Percentiles rank a stretch among this genome's conserved stretches.
These are phyloP conservation scores for Alternaria metachromatica DNA, from an alignment of 2,329 filamentous ascomycete species.

Conservation along the genomic window DNA sequence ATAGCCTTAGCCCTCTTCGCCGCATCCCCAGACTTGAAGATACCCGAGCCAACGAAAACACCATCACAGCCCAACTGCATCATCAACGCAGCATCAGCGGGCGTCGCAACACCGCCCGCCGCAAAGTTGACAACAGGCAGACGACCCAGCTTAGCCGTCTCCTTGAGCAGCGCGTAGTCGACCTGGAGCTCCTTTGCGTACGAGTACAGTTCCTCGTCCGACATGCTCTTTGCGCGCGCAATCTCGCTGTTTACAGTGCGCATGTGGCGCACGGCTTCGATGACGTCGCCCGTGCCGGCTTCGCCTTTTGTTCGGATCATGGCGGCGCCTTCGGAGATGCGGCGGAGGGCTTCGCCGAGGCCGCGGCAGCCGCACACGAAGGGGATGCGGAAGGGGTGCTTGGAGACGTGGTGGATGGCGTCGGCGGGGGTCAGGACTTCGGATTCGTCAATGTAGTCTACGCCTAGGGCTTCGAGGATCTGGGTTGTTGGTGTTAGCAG, in stretches of 20 bases:
- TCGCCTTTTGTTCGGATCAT: conserved; percentile 99
- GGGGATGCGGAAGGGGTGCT: conserved; percentile 79
- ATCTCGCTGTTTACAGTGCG: conserved; percentile 87
- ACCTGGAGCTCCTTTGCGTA: conserved; percentile 82
- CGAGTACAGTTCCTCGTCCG: conserved; percentile 75
- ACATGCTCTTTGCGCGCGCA: conserved; percentile 68
- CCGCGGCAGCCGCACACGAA: conserved; percentile 98
- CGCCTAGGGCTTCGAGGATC: conserved; percentile 92
- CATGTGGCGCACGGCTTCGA: conserved; percentile 97
- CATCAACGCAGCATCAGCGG: conserved; percentile 95
- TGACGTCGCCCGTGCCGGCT: conserved; percentile 94
- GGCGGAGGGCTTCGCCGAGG: conserved; percentile 87
- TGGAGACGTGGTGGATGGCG: conserved; percentile 88
- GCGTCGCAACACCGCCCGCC: conserved; percentile 98
- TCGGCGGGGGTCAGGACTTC: conserved; percentile 97
- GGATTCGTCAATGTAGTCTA: conserved; percentile 98
- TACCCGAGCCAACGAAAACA: conserved; percentile 94
- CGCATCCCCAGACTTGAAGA: conserved; percentile 96
- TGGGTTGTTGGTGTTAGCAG: conserved; percentile 43
- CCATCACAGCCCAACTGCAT: conserved; percentile 99
- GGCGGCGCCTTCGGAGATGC: conserved; percentile 91
- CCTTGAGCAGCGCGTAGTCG: conserved; percentile 78
- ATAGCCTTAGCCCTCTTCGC: conserved; percentile 91
- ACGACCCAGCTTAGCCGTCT: conserved; percentile 85
- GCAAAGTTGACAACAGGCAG: conserved; percentile 98